A percentile compares a stretch with the other conserved stretches of the same genome.
These are phyloP conservation scores for Haplographium delicatum DNA, from an alignment of 495 filamentous ascomycete species.

Conservation along the genomic window DNA sequence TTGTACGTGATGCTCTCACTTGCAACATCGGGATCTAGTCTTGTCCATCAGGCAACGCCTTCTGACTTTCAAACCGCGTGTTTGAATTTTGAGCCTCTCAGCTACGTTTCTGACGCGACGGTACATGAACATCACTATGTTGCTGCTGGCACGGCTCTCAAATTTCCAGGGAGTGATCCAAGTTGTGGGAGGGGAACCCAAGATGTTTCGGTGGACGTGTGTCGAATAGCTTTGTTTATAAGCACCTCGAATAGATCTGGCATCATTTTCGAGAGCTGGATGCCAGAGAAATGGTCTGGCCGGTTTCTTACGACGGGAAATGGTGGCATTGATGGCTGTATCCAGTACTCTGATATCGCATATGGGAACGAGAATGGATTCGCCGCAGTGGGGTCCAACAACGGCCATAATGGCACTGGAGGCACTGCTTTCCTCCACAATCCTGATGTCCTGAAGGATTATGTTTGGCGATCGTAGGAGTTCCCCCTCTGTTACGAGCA, in stretches of 20 bases:
- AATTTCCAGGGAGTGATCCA: conserved; percentile 39
- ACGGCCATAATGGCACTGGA: conserved; percentile 51
- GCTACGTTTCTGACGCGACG: conserved; percentile 10
- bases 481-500: conserved; percentile 36
- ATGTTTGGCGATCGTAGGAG: conserved; percentile 32
- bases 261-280: conserved; percentile 54
- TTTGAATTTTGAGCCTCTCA: conserved; percentile 11
- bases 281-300: conserved; percentile 46
- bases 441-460: conserved; percentile 45
- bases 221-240: conserved; percentile 52
- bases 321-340: conserved; percentile 52
- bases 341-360: conserved; percentile 28
- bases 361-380: conserved; percentile 43
- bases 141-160: conserved; percentile 42
- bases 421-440: conserved; percentile 47
- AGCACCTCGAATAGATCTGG: conserved; percentile 47
- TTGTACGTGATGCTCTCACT: neutral
- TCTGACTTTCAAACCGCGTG: conserved; percentile 6
- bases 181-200: conserved; percentile 40
- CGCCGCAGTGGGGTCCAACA: conserved; percentile 51
- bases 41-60: no score
- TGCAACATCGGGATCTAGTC: neutral
- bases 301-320: conserved; percentile 53
- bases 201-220: conserved; percentile 42
- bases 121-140: conserved; percentile 29